These are phyloP conservation scores for Blastosporella zonata DNA, from an alignment of 1,284 basidiomycete genomes.

Conservation along the genomic window DNA sequence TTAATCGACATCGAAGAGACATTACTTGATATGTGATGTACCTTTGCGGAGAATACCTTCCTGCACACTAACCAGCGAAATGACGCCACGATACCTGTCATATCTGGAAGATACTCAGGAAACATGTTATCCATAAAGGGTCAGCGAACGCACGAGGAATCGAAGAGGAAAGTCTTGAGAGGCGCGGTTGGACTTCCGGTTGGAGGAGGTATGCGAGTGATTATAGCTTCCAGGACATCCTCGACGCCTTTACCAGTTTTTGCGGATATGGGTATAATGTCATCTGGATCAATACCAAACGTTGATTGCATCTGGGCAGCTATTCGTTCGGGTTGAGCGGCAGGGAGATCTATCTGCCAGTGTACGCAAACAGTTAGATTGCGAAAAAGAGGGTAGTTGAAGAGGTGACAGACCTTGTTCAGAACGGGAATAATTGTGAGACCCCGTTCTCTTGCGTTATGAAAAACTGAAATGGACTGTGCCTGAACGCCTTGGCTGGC, in stretches of 20 bases:
- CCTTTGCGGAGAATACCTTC: conserved; percentile 65
- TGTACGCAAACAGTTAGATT: conserved; percentile 1
- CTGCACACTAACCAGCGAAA: conserved; percentile 86
- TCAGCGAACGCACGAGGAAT: conserved; percentile 69
- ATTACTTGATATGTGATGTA: conserved; percentile 20
- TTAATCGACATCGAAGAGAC: conserved; percentile 4
- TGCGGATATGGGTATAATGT: conserved; percentile 82
- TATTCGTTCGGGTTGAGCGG: conserved; percentile 79
- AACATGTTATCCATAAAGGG: conserved; percentile 4
- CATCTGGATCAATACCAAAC: conserved; percentile 72
- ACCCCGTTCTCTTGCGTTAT: conserved; percentile 81
- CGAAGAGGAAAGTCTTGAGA: conserved; percentile 88
- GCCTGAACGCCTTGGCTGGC: conserved; percentile 98
- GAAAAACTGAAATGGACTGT: conserved; percentile 94
- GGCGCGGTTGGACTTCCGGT: conserved; percentile 48
- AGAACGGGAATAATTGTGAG: conserved; percentile 89
- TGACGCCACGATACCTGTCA: conserved; percentile 95
- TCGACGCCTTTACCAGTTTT: conserved; percentile 89
- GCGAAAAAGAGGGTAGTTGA: not conserved
- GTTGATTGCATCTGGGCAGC: conserved; percentile 79
- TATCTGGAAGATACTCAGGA: conserved; percentile 69
- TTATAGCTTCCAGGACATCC: conserved; percentile 74
- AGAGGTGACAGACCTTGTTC: conserved; percentile 75
- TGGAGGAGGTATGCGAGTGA: conserved; percentile 82
- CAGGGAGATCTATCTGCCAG: conserved; percentile 80